Percentiles rank a stretch among this genome's conserved stretches.
Conservation (phyloP, 225 moss, liverwort and hornwort genomes). For the Polytrichum commune region DNA sequence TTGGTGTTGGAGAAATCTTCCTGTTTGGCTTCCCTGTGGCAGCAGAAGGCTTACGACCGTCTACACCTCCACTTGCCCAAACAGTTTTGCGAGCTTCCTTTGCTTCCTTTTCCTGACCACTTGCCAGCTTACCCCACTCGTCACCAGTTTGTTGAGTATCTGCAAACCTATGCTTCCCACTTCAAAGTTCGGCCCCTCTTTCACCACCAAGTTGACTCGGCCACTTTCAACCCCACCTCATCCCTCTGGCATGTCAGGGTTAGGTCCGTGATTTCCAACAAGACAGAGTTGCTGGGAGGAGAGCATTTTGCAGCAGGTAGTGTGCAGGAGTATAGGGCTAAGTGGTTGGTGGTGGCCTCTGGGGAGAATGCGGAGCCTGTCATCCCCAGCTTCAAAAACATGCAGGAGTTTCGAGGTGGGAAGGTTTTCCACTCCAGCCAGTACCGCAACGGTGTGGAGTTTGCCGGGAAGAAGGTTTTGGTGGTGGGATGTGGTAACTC, state of each 20-base stretch:
- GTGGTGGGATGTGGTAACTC: conserved; percentile 90
- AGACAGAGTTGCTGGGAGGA: background rate
- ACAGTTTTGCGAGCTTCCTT: conserved; percentile 90
- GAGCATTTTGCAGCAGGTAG: background rate
- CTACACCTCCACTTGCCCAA: conserved; percentile 87
- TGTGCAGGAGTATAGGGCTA: conserved; percentile 49
- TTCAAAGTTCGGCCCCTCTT: conserved; percentile 61
- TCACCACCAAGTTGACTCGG: conserved; percentile 48
- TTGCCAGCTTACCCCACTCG: conserved; percentile 79
- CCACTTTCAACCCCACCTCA: conserved; percentile 35
- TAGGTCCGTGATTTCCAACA: conserved; percentile 2
- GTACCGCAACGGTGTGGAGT: conserved; percentile 70
- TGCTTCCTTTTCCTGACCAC: conserved; percentile 53
- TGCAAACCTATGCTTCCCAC: conserved; percentile 52
- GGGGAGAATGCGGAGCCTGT: conserved; percentile 95
- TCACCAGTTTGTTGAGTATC: conserved; percentile 70
- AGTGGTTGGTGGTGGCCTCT: conserved; percentile 91
- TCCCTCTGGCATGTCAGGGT: conserved; percentile 38
- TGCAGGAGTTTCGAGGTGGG: conserved; percentile 31
- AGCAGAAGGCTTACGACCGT: conserved; percentile 80
- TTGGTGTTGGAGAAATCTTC: conserved; percentile 65
- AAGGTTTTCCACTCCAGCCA: conserved; percentile 52
- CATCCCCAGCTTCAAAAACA: conserved; percentile 57
- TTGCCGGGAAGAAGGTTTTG: conserved; percentile 48
- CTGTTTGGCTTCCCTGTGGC: conserved; percentile 86